A percentile compares a stretch with the other conserved stretches of the same genome.
These are phyloP conservation scores for Solanum hybrid DNA, from an alignment of 305 asterid species.

Conservation along the genomic window DNA sequence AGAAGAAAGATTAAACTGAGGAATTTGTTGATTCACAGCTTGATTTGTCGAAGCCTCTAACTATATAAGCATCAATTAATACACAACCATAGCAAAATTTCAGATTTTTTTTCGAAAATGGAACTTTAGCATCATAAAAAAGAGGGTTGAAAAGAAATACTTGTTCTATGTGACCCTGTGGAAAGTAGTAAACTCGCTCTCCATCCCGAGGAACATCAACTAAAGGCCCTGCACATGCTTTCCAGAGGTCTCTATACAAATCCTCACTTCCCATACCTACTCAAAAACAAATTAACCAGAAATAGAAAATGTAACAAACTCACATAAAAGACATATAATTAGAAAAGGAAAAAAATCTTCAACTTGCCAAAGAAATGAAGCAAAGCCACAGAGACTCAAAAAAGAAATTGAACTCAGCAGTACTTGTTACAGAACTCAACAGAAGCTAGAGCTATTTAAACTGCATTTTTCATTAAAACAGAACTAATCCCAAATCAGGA, in stretches of 20 bases:
- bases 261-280: constrained; percentile 37
- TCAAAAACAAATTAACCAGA: constrained; percentile 1
- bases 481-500: neutral
- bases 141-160: constrained; percentile 17
- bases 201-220: constrained; percentile 54
- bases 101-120: neutral
- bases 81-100: constrained; percentile 3
- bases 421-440: neutral
- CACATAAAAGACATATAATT: neutral
- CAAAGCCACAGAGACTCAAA: neutral
- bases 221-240: constrained; percentile 83
- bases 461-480: neutral
- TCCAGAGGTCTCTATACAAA: constrained; percentile 66
- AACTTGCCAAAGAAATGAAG: neutral
- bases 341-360: neutral
- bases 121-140: neutral
- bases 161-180: constrained; percentile 90
- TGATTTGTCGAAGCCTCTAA: constrained; percentile 77
- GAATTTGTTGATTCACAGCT: constrained; percentile 45
- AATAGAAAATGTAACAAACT: neutral
- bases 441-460: neutral
- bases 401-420: neutral
- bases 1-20: constrained; percentile 54
- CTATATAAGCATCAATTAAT: constrained; percentile 26
- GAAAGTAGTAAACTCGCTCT: constrained; percentile 70